Percentiles rank a stretch among this genome's conserved stretches.
phyloP scores from a whole-genome alignment of 768 basidiomycete genomes.

The Pleurotus pulmonarius region DNA sequence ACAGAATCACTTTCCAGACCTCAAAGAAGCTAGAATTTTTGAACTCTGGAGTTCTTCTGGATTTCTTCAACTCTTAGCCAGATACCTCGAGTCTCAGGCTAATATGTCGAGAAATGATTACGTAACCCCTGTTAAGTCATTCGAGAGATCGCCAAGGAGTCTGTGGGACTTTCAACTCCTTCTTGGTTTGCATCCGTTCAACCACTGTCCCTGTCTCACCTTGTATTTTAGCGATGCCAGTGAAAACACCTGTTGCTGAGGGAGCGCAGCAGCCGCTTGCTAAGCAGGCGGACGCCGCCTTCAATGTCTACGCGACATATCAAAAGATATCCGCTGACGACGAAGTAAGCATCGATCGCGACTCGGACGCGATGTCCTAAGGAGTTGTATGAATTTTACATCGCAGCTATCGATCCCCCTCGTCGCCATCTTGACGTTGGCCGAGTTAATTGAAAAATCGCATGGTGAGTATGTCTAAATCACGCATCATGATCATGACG shows the following conservation, averaged over 20 bases:
- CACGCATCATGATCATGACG: slow-evolving; percentile 1
- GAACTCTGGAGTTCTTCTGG: too few species aligned
- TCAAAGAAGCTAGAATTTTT: too few species aligned
- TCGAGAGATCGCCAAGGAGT: background rate
- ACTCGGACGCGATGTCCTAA: background rate
- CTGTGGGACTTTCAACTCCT: slow-evolving; percentile 1
- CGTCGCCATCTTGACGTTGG: slow-evolving; percentile 84
- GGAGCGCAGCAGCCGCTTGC: background rate
- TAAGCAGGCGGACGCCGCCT: slow-evolving; percentile 13
- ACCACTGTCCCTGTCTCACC: background rate
- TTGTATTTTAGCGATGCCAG: background rate
- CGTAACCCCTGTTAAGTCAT: background rate
- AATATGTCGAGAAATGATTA: too few species aligned
- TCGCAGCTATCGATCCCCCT: slow-evolving; percentile 74
- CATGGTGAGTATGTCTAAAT: slow-evolving; percentile 45
- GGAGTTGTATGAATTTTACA: background rate
- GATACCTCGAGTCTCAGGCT: too few species aligned
- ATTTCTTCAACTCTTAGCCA: too few species aligned
- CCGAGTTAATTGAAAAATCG: slow-evolving; percentile 77
- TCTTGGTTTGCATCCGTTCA: background rate
- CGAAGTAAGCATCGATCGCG: slow-evolving; percentile 41
- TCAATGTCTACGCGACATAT: slow-evolving; percentile 49
- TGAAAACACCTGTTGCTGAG: background rate
- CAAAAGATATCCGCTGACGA: slow-evolving; percentile 58
- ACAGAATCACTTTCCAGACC: too few species aligned